Percentiles rank a stretch among this genome's conserved stretches.
Evolutionary conservation across 257 asterid genomes (phyloP).

Genomic region (Echites panduratus): DNA sequence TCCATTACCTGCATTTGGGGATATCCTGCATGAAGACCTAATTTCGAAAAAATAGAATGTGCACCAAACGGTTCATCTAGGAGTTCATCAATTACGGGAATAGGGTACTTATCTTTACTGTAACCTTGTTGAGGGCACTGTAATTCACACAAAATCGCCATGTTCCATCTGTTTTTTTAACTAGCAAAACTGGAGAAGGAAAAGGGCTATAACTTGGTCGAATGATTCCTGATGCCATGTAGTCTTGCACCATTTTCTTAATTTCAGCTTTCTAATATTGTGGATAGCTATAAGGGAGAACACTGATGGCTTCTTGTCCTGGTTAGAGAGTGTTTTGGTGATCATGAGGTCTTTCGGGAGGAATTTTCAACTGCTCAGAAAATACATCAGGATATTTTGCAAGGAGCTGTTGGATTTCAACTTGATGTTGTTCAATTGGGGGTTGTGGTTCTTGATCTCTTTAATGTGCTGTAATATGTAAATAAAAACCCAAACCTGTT

Average conservation of each 20-base stretch:
- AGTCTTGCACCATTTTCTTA: background rate
- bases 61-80: background rate
- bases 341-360: background rate
- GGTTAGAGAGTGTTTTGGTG: no score
- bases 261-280: conserved; percentile 5
- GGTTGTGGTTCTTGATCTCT: no score
- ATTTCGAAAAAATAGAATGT: background rate
- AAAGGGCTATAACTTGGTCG: conserved; percentile 3
- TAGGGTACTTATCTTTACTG: background rate
- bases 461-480: no score
- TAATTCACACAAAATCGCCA: background rate
- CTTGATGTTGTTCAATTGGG: no score
- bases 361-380: no score
- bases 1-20: background rate
- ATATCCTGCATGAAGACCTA: background rate
- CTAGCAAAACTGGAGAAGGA: background rate
- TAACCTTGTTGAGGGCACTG: background rate
- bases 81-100: background rate
- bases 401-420: no score
- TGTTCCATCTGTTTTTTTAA: background rate
- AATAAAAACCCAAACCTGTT: no score
- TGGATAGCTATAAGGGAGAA: background rate
- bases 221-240: background rate
- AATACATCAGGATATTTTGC: no score
- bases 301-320: background rate